Base-by-base conservation (phyloP, 2,329 filamentous ascomycete species). In the Fusarium illudens region DNA sequence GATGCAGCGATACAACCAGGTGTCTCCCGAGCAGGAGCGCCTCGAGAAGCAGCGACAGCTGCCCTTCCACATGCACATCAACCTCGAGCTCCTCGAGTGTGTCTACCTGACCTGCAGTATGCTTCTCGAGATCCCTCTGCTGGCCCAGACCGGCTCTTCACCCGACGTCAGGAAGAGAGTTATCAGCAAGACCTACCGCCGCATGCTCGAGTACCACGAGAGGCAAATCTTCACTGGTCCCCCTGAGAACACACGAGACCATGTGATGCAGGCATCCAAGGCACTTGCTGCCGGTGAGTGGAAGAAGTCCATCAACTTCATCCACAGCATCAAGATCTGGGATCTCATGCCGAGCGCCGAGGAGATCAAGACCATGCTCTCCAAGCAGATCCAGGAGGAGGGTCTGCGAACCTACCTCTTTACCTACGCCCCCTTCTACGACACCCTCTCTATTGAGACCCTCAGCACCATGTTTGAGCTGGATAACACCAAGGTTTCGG, bases 61-160 rank as follows among this genome's bases (percentile, higher is more conserved):
- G 72, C 96, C 96, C 34, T 99, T 99, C 90, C 96, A 99, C 85
- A 97, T 99, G 94, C 96, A 99, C 87, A 99, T 99, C 86, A 99
- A 99, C 86, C 88, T 99, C 54, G 96, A 99, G 81, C 89, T 99
- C 58, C 88, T 99, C 36, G 96, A 99, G 84, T 98, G 96, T 77
- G 95, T 98, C 66, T 99, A 99, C 84, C 88, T 99, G 62, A 98
- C 96, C 52, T 98, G 95, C 85, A 97, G 94, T 83, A 99, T 99
- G 96, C 91, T 99, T 71, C 89, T 99, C 60, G 96, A 99, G 84
- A 98, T 99, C 67, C 96, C 96, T 64, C 90, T 98, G 48, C 90
- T 99, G 73, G 96, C 96, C 50, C 96, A 98, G 82, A 96, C 95
- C 33, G 96, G 96, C 71, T 98, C 95, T 8, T 96, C 95, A 20